These are phyloP conservation scores for Corylus avellana DNA, from an alignment of 306 rosid genomes.

Conservation along the genomic window DNA sequence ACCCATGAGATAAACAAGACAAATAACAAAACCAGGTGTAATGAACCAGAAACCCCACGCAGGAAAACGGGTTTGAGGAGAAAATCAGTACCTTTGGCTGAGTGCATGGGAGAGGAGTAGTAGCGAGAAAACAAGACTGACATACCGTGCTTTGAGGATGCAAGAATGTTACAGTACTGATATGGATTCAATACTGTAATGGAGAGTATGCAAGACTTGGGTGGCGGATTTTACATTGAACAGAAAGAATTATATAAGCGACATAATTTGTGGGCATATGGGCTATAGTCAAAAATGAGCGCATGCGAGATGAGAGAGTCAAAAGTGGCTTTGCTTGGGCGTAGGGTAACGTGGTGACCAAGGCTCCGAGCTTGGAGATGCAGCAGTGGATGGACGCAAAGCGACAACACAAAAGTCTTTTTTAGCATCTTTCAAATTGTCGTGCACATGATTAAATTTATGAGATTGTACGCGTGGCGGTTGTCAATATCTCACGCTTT, in stretches of 20 bases:
- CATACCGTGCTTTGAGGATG: conserved; percentile 19
- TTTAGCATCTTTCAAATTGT: too few relatives aligned
- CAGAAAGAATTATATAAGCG: neutral
- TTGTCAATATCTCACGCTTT: too few relatives aligned
- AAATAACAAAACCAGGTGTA: conserved; percentile 44
- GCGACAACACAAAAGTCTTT: too few relatives aligned
- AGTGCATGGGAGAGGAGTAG: conserved; percentile 17
- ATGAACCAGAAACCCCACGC: conserved; percentile 47
- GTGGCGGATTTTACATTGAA: neutral
- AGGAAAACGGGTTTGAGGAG: conserved; percentile 44
- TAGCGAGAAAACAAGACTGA: conserved; percentile 23
- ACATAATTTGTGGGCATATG: neutral
- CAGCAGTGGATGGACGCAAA: neutral
- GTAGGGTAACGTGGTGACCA: neutral
- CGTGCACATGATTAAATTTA: too few relatives aligned
- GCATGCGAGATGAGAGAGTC: neutral
- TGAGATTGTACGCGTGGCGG: too few relatives aligned
- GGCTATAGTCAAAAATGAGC: neutral
- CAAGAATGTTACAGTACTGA: neutral
- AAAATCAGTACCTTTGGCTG: conserved; percentile 29
- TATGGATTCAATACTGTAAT: too few relatives aligned
- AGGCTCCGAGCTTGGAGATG: neutral
- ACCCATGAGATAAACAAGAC: conserved; percentile 42
- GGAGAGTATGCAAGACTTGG: neutral
- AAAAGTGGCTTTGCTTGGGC: neutral